Evolutionary conservation across 345 rosid species (phyloP).

Genomic region (Populus deltoides): DNA sequence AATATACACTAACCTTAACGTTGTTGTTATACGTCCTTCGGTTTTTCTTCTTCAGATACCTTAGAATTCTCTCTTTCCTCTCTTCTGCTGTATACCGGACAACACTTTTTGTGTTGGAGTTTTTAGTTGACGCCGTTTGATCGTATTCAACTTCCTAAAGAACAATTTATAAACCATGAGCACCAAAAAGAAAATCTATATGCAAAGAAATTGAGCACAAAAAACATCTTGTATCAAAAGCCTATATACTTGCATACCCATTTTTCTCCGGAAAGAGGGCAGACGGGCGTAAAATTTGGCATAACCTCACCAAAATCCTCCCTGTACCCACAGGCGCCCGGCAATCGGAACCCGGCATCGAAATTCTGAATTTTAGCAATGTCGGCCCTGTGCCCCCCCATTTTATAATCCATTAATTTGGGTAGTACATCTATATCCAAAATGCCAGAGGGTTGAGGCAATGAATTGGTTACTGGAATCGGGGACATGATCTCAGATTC

Average conservation of each 20-base stretch:
- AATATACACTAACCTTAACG: slow-evolving; percentile 48
- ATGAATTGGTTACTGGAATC: slow-evolving; percentile 6
- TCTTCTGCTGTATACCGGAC: slow-evolving; percentile 76
- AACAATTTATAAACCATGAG: not conserved
- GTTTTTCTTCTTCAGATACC: slow-evolving; percentile 82
- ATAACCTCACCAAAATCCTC: slow-evolving; percentile 44
- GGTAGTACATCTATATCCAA: slow-evolving; percentile 33
- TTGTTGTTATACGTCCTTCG: slow-evolving; percentile 86
- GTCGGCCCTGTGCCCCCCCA: slow-evolving; percentile 19
- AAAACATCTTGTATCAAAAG: not conserved
- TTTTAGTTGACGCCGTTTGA: slow-evolving; percentile 34
- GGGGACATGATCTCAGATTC: slow-evolving; percentile 25
- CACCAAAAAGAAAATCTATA: not conserved
- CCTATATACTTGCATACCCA: slow-evolving; percentile 28
- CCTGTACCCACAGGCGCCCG: slow-evolving; percentile 32
- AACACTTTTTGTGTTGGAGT: slow-evolving; percentile 35
- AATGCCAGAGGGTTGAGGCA: slow-evolving; percentile 32
- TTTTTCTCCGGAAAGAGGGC: slow-evolving; percentile 28
- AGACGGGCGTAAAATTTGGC: slow-evolving; percentile 42
- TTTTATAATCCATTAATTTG: slow-evolving; percentile 27
- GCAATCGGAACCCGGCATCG: slow-evolving; percentile 29
- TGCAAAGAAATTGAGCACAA: not conserved
- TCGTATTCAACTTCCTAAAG: not conserved
- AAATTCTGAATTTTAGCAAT: slow-evolving; percentile 19
- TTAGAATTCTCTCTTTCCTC: slow-evolving; percentile 78